A percentile compares a stretch with the other conserved stretches of the same genome.
Evolutionary conservation across 2,329 filamentous ascomycete genomes (phyloP).

Genomic region (Monosporascus sp.): DNA sequence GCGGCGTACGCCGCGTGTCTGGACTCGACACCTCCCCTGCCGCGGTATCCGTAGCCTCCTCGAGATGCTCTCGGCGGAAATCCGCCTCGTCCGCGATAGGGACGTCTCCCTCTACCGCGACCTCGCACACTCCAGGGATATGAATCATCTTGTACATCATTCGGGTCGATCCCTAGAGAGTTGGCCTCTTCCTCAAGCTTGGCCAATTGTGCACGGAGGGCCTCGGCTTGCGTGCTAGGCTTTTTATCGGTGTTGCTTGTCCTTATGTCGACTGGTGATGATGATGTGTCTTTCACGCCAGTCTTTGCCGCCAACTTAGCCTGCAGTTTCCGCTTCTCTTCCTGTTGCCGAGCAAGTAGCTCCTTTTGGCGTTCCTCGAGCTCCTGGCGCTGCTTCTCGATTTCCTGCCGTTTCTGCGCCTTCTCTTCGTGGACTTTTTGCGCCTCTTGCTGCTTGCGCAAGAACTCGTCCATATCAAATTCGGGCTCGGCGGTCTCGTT

Average conservation of each 20-base stretch:
- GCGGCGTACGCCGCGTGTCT: conserved; percentile 49
- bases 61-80: conserved; percentile 31
- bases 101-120: conserved; percentile 33
- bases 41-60: conserved; percentile 42
- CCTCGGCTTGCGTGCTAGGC: conserved; percentile 49
- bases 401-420: conserved; percentile 54
- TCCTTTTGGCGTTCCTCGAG: conserved; percentile 61
- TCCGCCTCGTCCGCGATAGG: conserved; percentile 31
- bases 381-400: conserved; percentile 57
- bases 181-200: conserved; percentile 69
- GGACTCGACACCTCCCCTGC: conserved; percentile 32
- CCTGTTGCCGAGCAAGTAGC: conserved; percentile 56
- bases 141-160: conserved; percentile 39
- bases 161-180: conserved; percentile 61
- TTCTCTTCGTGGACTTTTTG: conserved; percentile 66
- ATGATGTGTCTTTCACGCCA: conserved; percentile 19
- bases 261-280: conserved; percentile 14
- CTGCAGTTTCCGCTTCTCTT: conserved; percentile 57
- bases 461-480: conserved; percentile 66
- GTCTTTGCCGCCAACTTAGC: conserved; percentile 55
- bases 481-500: conserved; percentile 38
- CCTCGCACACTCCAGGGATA: conserved; percentile 31
- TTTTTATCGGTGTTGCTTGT: conserved; percentile 22
- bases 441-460: conserved; percentile 63
- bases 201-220: conserved; percentile 65